These are phyloP conservation scores for Termitomyces sp. DNA, from an alignment of 768 basidiomycete species.

Conservation along the genomic window DNA sequence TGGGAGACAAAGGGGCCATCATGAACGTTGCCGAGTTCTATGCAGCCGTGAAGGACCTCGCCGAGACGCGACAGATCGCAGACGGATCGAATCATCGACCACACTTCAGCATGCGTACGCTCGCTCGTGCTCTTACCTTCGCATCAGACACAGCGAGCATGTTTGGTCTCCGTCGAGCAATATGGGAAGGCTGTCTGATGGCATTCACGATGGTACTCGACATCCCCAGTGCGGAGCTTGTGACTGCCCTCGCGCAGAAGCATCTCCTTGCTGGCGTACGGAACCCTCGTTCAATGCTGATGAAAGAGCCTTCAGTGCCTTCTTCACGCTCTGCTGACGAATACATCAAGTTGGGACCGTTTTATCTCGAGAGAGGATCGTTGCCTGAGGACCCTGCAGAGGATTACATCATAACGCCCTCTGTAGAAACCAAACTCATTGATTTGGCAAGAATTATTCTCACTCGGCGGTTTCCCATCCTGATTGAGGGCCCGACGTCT, in stretches of 20 bases:
- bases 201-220: constrained; percentile 96
- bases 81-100: constrained; percentile 92
- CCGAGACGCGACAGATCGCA: constrained; percentile 71
- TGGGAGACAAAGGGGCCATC: constrained; percentile 82
- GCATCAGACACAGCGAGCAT: constrained; percentile 72
- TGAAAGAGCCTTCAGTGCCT: constrained; percentile 59
- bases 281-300: constrained; percentile 71
- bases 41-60: constrained; percentile 66
- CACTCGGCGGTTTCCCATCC: constrained; percentile 85
- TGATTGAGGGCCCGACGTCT: constrained; percentile 97
- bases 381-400: constrained; percentile 56
- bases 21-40: constrained; percentile 94
- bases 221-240: constrained; percentile 56
- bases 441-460: constrained; percentile 90
- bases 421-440: constrained; percentile 89
- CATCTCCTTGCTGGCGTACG: constrained; percentile 75
- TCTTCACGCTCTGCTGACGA: constrained; percentile 39
- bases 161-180: constrained; percentile 77
- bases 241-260: constrained; percentile 64
- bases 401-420: constrained; percentile 92
- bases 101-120: constrained; percentile 96
- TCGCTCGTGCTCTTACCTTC: constrained; percentile 86
- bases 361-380: constrained; percentile 81
- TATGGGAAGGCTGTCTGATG: constrained; percentile 98
- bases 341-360: constrained; percentile 84